These are phyloP conservation scores for Bocquillonia castaneifolia DNA, from an alignment of 441 rosid genomes.

Conservation along the genomic window DNA sequence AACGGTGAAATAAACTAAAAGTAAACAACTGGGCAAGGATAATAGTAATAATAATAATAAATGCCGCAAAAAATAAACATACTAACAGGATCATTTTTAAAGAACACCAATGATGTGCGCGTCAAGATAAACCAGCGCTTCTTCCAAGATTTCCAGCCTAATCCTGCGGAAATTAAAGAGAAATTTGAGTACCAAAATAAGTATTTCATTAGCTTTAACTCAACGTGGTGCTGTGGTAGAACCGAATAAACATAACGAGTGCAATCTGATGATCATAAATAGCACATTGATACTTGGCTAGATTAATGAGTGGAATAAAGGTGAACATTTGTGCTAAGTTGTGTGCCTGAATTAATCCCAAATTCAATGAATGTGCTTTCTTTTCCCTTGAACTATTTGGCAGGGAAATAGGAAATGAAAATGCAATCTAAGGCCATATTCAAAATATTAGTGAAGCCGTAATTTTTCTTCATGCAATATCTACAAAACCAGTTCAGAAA, in stretches of 20 bases:
- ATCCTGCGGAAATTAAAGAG: conserved; percentile 47
- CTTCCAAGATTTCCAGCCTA: conserved; percentile 99
- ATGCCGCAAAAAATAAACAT: conserved; percentile 10
- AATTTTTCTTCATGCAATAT: background rate
- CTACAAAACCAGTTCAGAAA: background rate
- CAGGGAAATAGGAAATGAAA: background rate
- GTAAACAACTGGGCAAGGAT: background rate
- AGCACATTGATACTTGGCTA: background rate
- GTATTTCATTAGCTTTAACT: background rate
- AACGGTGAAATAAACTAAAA: background rate
- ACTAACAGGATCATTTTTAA: conserved; percentile 95
- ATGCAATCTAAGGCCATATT: background rate
- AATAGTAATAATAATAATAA: background rate
- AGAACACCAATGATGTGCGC: conserved; percentile 91
- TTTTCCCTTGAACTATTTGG: background rate
- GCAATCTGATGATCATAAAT: background rate
- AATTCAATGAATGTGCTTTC: background rate
- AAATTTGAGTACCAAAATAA: background rate
- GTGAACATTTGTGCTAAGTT: background rate
- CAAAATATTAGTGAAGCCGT: background rate
- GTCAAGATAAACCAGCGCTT: conserved; percentile 98
- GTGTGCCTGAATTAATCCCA: background rate
- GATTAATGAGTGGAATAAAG: background rate
- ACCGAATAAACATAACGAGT: background rate
- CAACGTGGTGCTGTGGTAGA: background rate